A percentile compares a stretch with the other conserved stretches of the same genome.
phyloP scores from a whole-genome alignment of 768 basidiomycete genomes.

The Leccinum truebloodii region DNA sequence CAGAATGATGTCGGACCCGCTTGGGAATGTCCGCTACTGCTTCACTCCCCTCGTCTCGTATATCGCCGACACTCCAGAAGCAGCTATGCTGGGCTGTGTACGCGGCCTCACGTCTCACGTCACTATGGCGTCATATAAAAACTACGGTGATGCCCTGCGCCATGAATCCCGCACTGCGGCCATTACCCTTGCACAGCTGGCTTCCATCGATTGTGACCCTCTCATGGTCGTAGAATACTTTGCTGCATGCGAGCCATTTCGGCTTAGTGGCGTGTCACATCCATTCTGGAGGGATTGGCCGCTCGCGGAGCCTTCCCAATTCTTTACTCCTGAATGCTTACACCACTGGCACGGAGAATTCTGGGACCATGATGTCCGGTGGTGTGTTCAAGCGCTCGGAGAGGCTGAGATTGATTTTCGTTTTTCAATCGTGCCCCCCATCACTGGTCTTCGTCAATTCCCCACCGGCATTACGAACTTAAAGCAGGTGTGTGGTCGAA shows the following conservation, averaged over 20 bases:
- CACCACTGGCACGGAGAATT: background rate
- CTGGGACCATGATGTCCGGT: background rate
- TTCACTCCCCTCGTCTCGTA: background rate
- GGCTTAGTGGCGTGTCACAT: background rate
- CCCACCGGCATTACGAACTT: constrained; percentile 38
- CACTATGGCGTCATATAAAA: background rate
- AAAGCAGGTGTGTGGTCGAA: constrained; percentile 43
- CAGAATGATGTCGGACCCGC: background rate
- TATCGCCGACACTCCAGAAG: background rate
- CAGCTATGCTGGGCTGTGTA: background rate
- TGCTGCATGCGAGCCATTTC: background rate
- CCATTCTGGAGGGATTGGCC: background rate
- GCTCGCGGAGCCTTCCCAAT: background rate
- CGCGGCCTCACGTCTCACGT: background rate
- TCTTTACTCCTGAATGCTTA: background rate
- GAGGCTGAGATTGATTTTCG: background rate
- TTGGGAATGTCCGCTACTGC: background rate
- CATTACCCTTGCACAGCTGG: background rate
- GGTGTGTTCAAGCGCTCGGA: background rate
- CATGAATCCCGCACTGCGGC: background rate
- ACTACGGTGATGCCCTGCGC: background rate
- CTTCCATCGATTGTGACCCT: background rate
- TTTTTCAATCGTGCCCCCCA: background rate
- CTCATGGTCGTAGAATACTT: background rate
- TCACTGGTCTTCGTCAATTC: constrained; percentile 38